Base-by-base conservation (phyloP, 202 grass and related monocot species). In the Bolboschoenoplectus hybrid region DNA sequence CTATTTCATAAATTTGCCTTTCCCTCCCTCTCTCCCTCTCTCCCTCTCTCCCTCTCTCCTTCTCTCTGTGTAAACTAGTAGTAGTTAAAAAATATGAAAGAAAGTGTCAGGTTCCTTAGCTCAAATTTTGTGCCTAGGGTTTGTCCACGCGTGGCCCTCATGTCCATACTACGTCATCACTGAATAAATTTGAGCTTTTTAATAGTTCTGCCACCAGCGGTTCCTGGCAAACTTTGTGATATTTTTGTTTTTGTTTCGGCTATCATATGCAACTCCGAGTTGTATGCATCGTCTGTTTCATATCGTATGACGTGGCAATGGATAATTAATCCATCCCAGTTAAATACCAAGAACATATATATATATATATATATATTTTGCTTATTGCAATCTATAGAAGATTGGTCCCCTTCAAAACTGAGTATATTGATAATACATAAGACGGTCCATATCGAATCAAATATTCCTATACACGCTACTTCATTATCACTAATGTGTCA, bases 91-190 rank as follows among this genome's bases (percentile, higher is more conserved):
- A 50, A 45, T n/a, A 6, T 43, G 41, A 60, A 63, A 62, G 51
- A 41, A 53, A 38, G 35, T 62, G 57, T n/a, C 55, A 61, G 56
- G 16, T 19, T 81, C 2, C 7, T 63, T 63, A 63, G 78, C 53
- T 63, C 56, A 36, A 75, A 52, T 50, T 55, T 52, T 76, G 73
- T 55, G 73, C 11, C 73, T 49, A 64, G 79, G 39, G 79, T 62
- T 81, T 81, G 79, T 81, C 49, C 73, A 81, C 39, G 60, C 57
- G 38, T 60, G 57, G 6, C 39, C 79, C 60, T 63, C 57, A 64
- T 81, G 55, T 81, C 79, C 79, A 81, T 32, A 63, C 79, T 17
- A 63, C 53, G 78, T 81, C 78, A 81, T 60, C 57, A 43, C 78
- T 64, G 14, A 6, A 79, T 81, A 46, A 81, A 81, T 44, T 81